Conservation (phyloP, 1,284 basidiomycete genomes). For the Malassezia globosa region DNA sequence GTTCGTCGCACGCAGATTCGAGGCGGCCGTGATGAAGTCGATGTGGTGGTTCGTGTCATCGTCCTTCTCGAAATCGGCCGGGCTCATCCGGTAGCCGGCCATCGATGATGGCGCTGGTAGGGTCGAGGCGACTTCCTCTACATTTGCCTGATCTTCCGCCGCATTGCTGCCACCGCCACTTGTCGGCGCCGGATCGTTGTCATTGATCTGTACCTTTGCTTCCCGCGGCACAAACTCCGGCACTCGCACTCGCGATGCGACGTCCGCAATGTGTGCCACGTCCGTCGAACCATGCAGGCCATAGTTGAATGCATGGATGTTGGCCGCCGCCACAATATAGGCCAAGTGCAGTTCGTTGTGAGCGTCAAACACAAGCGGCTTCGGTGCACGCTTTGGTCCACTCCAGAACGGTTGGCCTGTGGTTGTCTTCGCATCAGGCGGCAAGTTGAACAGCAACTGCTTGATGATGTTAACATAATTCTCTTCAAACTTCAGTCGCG, state of each 20-base stretch:
- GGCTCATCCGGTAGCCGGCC: constrained; percentile 83
- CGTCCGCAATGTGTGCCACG: constrained; percentile 66
- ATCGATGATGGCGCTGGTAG: constrained; percentile 53
- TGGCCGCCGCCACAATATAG: constrained; percentile 86
- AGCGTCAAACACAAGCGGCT: constrained; percentile 67
- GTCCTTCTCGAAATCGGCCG: constrained; percentile 98
- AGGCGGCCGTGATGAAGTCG: constrained; percentile 96
- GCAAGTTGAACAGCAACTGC: constrained; percentile 84
- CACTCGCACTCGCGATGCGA: constrained; percentile 71
- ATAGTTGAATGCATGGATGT: constrained; percentile 96
- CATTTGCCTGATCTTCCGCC: constrained; percentile 20
- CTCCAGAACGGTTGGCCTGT: constrained; percentile 67
- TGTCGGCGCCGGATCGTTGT: constrained; percentile 75
- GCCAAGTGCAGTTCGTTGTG: constrained; percentile 68
- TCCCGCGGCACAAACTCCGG: constrained; percentile 88
- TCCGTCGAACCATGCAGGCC: constrained; percentile 84
- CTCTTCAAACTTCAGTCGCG: constrained; percentile 85
- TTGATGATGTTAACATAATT: constrained; percentile 88
- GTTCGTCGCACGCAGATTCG: constrained; percentile 91
- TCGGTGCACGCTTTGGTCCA: constrained; percentile 95
- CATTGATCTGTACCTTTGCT: constrained; percentile 86
- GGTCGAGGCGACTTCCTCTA: constrained; percentile 37
- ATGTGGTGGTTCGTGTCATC: constrained; percentile 97
- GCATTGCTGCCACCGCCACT: constrained; percentile 7
- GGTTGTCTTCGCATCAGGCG: constrained; percentile 77